These are phyloP conservation scores for Candida morakotiae DNA, from an alignment of 805 yeast species.

Conservation along the genomic window DNA sequence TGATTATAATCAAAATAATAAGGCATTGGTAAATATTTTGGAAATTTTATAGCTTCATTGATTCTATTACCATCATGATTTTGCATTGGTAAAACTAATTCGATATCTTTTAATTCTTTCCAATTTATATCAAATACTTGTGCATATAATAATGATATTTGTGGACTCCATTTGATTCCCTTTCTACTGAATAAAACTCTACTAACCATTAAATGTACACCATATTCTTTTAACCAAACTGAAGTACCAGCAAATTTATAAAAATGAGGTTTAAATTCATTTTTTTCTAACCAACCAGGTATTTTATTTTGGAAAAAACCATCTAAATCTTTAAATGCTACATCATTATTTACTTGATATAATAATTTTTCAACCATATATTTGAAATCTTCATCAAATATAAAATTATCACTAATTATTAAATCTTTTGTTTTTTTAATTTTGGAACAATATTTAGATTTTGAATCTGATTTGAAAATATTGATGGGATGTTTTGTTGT, in stretches of 20 bases:
- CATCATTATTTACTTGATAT: constrained; percentile 5
- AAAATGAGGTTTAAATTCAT: constrained; percentile 17
- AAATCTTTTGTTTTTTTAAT: background rate
- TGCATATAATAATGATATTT: constrained; percentile 19
- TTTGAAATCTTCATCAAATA: constrained; percentile 5
- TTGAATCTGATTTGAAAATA: background rate
- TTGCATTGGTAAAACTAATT: constrained; percentile 20
- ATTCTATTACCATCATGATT: constrained; percentile 6
- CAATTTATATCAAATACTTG: constrained; percentile 21
- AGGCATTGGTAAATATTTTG: constrained; percentile 13
- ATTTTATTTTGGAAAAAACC: constrained; percentile 7
- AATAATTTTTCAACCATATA: constrained; percentile 5
- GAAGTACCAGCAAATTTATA: constrained; percentile 29
- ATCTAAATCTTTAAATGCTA: constrained; percentile 4
- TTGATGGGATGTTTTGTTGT: background rate
- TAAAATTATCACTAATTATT: background rate
- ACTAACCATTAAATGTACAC: constrained; percentile 29
- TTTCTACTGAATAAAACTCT: constrained; percentile 21
- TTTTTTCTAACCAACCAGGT: constrained; percentile 6
- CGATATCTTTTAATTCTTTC: constrained; percentile 18
- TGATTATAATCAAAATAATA: constrained; percentile 11
- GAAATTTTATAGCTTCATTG: constrained; percentile 9
- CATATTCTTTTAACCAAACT: constrained; percentile 28
- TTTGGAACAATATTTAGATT: background rate
- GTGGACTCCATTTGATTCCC: constrained; percentile 20